phyloP scores from a whole-genome alignment of 306 rosid genomes.

The Castanospermum australe region DNA sequence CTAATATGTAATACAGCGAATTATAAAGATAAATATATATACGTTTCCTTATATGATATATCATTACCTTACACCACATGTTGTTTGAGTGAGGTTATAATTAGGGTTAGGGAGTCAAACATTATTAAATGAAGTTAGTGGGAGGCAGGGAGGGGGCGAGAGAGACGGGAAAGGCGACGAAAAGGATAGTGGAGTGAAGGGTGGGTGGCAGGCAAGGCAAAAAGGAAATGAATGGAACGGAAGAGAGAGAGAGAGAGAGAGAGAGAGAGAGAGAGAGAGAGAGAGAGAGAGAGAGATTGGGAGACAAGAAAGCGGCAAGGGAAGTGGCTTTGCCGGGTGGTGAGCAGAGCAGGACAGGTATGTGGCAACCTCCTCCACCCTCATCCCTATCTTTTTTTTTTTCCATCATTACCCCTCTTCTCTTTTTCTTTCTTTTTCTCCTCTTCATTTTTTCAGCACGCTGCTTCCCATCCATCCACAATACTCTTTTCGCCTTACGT shows the following conservation, averaged over 20 bases:
- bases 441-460: no score
- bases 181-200: not conserved
- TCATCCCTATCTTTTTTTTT: conserved; percentile 4
- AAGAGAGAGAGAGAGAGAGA: conserved; percentile 45
- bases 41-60: no score
- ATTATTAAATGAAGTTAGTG: not conserved
- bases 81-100: not conserved
- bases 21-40: not conserved
- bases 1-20: not conserved
- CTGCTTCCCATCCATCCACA: no score
- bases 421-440: not conserved
- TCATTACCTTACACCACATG: no score
- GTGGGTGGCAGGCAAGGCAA: not conserved
- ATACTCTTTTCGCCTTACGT: conserved; percentile 29
- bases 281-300: conserved; percentile 33
- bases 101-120: conserved; percentile 13
- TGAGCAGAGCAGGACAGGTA: conserved; percentile 47
- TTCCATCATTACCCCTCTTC: conserved; percentile 41
- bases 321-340: conserved; percentile 61
- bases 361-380: conserved; percentile 31
- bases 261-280: conserved; percentile 38
- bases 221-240: conserved; percentile 18
- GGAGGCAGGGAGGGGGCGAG: not conserved
- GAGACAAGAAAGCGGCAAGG: conserved; percentile 78
- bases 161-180: conserved; percentile 2